Conservation (phyloP, 169 alveolate species). For the Cryptosporidium andersoni region DNA sequence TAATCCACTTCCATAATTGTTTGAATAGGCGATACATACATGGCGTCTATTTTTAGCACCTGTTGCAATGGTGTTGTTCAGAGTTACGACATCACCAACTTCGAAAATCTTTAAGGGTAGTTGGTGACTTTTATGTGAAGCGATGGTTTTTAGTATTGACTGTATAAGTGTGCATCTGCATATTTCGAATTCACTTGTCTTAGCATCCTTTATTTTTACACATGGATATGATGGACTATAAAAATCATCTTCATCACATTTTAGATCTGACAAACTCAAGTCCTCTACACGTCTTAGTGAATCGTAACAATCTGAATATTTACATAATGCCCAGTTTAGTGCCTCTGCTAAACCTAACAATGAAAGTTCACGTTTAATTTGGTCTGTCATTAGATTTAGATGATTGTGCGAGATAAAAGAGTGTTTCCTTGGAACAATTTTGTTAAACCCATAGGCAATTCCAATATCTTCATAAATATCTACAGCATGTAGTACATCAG, state of each 20-base stretch:
- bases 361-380: constrained; percentile 60
- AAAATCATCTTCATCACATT: background rate
- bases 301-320: constrained; percentile 69
- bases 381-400: constrained; percentile 21
- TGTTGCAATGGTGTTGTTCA: constrained; percentile 80
- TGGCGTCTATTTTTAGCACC: constrained; percentile 85
- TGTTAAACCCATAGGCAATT: constrained; percentile 93
- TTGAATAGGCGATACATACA: constrained; percentile 83
- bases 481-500: constrained; percentile 94
- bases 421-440: constrained; percentile 63
- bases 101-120: constrained; percentile 93
- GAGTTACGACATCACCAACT: constrained; percentile 86
- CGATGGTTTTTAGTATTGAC: constrained; percentile 88
- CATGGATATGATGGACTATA: constrained; percentile 80
- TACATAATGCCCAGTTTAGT: constrained; percentile 56
- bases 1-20: constrained; percentile 77
- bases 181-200: constrained; percentile 90
- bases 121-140: constrained; percentile 85
- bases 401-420: constrained; percentile 16
- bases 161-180: constrained; percentile 92
- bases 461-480: constrained; percentile 97
- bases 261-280: constrained; percentile 42
- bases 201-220: constrained; percentile 90
- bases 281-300: constrained; percentile 18
- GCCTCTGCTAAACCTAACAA: constrained; percentile 51